phyloP scores from a whole-genome alignment of 495 filamentous ascomycete species.

The Hyaloscypha hepaticicola region DNA sequence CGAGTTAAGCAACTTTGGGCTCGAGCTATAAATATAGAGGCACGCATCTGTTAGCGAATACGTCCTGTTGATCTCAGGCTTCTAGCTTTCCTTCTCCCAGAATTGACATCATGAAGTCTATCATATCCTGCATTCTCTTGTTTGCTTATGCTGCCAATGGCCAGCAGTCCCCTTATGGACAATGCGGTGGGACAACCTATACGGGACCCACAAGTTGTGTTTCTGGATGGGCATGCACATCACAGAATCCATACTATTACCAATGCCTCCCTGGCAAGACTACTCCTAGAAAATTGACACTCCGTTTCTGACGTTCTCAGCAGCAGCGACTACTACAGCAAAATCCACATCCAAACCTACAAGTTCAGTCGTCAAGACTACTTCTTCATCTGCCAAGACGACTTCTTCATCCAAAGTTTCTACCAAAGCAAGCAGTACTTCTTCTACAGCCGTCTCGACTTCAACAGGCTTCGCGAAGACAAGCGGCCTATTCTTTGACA shows the following conservation, averaged over 20 bases:
- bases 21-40: neutral
- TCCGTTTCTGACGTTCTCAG: neutral
- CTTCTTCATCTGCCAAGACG: neutral
- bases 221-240: constrained; percentile 4
- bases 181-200: constrained; percentile 8
- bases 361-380: constrained; percentile 2
- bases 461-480: constrained; percentile 27
- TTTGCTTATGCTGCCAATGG: neutral
- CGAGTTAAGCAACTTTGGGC: neutral
- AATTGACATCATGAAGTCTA: constrained; percentile 1
- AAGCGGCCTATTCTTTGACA: constrained; percentile 56
- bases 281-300: neutral
- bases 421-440: constrained; percentile 4
- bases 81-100: neutral
- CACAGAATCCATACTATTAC: constrained; percentile 17
- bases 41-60: neutral
- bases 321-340: neutral
- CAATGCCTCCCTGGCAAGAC: constrained; percentile 9
- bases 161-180: constrained; percentile 9
- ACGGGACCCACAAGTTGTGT: constrained; percentile 10
- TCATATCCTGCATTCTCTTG: neutral
- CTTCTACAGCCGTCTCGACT: constrained; percentile 13
- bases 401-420: constrained; percentile 4
- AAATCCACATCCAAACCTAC: neutral
- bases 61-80: neutral